A percentile compares a stretch with the other conserved stretches of the same genome.
These are phyloP conservation scores for Microsporum canis DNA, from an alignment of 2,329 filamentous ascomycete species.

Conservation along the genomic window DNA sequence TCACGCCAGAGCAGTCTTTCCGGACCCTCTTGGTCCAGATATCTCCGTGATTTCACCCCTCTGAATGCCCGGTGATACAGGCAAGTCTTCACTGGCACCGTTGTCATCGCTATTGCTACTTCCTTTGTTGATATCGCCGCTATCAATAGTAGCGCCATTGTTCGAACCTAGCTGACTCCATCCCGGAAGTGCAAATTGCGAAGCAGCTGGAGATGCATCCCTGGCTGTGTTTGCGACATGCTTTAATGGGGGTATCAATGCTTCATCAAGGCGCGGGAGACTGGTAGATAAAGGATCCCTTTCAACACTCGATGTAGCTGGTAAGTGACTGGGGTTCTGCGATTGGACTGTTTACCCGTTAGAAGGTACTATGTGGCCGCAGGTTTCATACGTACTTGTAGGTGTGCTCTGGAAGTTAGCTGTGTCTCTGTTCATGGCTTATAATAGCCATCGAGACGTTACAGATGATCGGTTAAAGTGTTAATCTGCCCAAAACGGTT, in stretches of 20 bases:
- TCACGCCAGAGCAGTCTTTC: constrained; percentile 75
- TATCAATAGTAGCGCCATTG: neutral
- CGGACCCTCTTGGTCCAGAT: constrained; percentile 74
- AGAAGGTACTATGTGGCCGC: neutral
- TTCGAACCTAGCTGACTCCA: constrained; percentile 3
- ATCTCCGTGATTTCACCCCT: constrained; percentile 74
- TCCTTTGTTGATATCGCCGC: neutral
- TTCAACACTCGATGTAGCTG: neutral
- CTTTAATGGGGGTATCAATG: constrained; percentile 6
- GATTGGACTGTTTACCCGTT: neutral
- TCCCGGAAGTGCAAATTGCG: neutral
- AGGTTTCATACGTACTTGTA: constrained; percentile 19
- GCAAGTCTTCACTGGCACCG: neutral
- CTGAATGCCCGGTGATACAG: constrained; percentile 50
- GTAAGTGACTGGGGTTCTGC: neutral
- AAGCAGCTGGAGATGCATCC: neutral
- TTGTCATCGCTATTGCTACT: neutral
- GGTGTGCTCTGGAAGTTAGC: constrained; percentile 24
- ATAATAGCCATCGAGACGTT: neutral
- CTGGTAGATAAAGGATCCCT: constrained; percentile 43
- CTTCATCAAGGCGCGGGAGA: constrained; percentile 41
- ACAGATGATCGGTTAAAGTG: neutral
- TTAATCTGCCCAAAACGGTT: neutral
- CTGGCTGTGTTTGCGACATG: neutral
- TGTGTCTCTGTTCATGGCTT: constrained; percentile 17